Base-by-base conservation (phyloP, 352 stramenopile species). In the Phytophthora quininea region DNA sequence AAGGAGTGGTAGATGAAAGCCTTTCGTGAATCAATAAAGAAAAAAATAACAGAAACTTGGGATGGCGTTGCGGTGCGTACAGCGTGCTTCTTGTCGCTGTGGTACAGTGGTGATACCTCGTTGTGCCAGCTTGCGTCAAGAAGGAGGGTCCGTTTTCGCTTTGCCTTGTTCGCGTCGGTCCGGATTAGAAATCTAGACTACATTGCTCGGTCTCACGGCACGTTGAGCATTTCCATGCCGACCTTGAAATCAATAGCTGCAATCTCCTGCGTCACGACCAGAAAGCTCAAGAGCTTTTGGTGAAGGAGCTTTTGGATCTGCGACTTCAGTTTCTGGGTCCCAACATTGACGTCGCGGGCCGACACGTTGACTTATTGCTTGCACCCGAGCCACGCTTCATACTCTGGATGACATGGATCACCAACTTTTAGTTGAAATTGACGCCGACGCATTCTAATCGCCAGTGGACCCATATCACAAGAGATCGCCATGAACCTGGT, bases 41-140 rank as follows among this genome's bases (percentile, higher is more conserved):
- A 61, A 55, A 69, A 62, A 65, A 66, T 51, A 24, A 58, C 47
- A 53, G 43, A 64, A 69, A 58, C 62, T 40, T 8, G 11, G 46
- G 42, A 62, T 53, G 7, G 2, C 15, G 10, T 49, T 30, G 43
- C 29, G 12, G 8, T 29, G 49, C 77, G 85, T 30, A 86, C 66
- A 48, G 83, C 78, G 37, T 80, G 59, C 57, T 88, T 91, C 53
- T 70, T 72, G 45, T 89, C 73, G 32, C 79, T 69, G 31, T 80
- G 79, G 72, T 93, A 93, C n/a, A 95, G 19, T 24, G 19, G 19
- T 24, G 19, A 24, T 24, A 24, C 19, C 19, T 24, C 19, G 0
- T 24, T 24, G 19, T 24, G 19, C 19, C 19, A 24, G 19, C 19
- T 24, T 24, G 19, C 19, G 19, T 24, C 19, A 24, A 24, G 19